phyloP scores from a whole-genome alignment of 345 rosid species.

The Aquilaria sinensis region DNA sequence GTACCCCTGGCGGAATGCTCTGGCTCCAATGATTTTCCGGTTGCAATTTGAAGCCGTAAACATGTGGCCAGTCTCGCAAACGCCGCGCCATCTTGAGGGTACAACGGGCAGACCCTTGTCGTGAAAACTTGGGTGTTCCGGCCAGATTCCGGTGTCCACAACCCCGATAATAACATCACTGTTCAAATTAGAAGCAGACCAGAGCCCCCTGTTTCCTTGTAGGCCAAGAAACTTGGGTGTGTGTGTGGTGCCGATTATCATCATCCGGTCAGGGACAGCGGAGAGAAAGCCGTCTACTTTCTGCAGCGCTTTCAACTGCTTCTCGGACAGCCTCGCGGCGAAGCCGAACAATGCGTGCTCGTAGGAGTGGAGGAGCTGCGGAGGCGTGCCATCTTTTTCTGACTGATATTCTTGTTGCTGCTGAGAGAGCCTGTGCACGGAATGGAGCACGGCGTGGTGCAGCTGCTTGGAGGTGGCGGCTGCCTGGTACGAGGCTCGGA shows the following conservation, averaged over 20 bases:
- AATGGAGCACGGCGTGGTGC: no score
- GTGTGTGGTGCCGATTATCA: slow-evolving; percentile 60
- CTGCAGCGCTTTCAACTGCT: slow-evolving; percentile 41
- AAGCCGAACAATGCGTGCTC: slow-evolving; percentile 58
- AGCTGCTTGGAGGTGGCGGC: no score
- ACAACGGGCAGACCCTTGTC: slow-evolving; percentile 48
- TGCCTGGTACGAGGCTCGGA: no score
- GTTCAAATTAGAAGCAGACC: slow-evolving; percentile 34
- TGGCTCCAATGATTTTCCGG: slow-evolving; percentile 73
- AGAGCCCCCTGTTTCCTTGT: slow-evolving; percentile 40
- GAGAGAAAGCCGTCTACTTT: slow-evolving; percentile 45
- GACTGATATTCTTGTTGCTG: slow-evolving; percentile 2
- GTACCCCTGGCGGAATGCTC: slow-evolving; percentile 53
- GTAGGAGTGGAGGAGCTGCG: slow-evolving; percentile 51
- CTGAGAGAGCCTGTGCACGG: no score
- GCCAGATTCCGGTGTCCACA: slow-evolving; percentile 74
- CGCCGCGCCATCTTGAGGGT: slow-evolving; percentile 73
- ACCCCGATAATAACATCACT: slow-evolving; percentile 62
- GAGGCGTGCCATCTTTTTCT: slow-evolving; percentile 12
- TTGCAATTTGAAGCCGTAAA: slow-evolving; percentile 57
- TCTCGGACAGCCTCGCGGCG: slow-evolving; percentile 47
- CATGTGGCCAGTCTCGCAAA: slow-evolving; percentile 55
- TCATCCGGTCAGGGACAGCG: slow-evolving; percentile 50
- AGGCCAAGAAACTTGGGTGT: slow-evolving; percentile 66
- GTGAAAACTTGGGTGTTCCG: slow-evolving; percentile 63